phyloP scores from a whole-genome alignment of 164 flowering plant species.

The Aristolochia fimbriata region DNA sequence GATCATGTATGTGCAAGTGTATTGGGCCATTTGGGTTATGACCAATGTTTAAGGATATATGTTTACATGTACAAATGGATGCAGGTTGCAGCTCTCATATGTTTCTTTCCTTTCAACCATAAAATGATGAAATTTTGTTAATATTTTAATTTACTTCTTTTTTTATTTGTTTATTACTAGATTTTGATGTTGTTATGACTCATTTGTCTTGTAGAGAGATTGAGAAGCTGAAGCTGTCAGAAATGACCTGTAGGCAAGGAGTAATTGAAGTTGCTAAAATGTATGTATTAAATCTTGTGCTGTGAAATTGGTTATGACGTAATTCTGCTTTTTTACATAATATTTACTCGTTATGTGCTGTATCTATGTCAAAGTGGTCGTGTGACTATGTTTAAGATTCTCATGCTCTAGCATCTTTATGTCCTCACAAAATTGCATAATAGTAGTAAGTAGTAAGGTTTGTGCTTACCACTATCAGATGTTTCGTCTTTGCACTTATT shows the following conservation, averaged over 20 bases:
- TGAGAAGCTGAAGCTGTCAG: constrained; percentile 89
- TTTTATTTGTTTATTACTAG: background rate
- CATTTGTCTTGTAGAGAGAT: constrained; percentile 48
- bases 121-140: background rate
- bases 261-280: constrained; percentile 86
- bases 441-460: too few relatives aligned
- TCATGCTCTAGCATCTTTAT: too few relatives aligned
- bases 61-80: too few relatives aligned
- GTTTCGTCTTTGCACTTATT: too few relatives aligned
- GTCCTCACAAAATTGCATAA: too few relatives aligned
- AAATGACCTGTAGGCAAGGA: constrained; percentile 87
- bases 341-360: too few relatives aligned
- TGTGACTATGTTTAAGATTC: too few relatives aligned
- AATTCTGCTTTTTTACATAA: background rate
- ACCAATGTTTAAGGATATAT: too few relatives aligned
- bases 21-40: too few relatives aligned
- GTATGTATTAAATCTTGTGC: constrained; percentile 25
- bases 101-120: background rate
- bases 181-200: background rate
- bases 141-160: background rate
- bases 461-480: too few relatives aligned
- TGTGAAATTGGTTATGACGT: background rate
- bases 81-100: background rate
- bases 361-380: too few relatives aligned
- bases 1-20: too few relatives aligned